Conservation (phyloP, 441 rosid genomes). For the Pelargonium cotyledonis region DNA sequence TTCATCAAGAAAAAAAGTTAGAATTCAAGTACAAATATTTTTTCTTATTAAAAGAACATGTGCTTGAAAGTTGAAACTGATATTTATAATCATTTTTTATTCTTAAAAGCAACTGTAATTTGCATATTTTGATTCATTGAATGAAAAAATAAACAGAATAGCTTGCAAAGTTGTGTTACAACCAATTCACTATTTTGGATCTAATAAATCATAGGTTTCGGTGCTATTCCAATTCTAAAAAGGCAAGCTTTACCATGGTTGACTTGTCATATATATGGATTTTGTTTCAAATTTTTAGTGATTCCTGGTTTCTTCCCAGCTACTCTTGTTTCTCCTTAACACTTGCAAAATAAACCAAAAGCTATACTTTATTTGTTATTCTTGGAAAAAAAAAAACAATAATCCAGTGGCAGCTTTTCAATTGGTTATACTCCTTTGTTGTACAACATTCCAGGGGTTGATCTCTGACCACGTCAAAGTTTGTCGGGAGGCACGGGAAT, state of each 20-base stretch:
- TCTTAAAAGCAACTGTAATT: not conserved
- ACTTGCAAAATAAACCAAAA: not conserved
- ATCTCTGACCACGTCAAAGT: not conserved
- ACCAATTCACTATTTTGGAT: not conserved
- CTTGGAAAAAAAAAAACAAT: not conserved
- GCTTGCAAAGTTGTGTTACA: not conserved
- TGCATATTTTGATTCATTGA: not conserved
- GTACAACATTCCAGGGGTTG: not conserved
- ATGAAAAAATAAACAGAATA: not conserved
- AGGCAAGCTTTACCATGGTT: not conserved
- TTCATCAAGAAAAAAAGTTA: no score
- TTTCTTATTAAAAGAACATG: no score
- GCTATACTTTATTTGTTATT: no score
- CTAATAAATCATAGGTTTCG: not conserved
- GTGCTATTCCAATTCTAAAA: not conserved
- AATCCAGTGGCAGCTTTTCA: not conserved
- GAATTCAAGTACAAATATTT: not conserved
- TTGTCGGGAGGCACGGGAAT: not conserved
- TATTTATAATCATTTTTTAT: not conserved
- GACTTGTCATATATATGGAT: not conserved
- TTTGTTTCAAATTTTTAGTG: not conserved
- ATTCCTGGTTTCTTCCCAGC: not conserved
- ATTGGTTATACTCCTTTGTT: not conserved
- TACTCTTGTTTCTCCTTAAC: not conserved
- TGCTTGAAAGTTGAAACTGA: no score